A percentile compares a stretch with the other conserved stretches of the same genome.
Conservation (phyloP, 2,329 filamentous ascomycete species). For the Xylaria sp. region DNA sequence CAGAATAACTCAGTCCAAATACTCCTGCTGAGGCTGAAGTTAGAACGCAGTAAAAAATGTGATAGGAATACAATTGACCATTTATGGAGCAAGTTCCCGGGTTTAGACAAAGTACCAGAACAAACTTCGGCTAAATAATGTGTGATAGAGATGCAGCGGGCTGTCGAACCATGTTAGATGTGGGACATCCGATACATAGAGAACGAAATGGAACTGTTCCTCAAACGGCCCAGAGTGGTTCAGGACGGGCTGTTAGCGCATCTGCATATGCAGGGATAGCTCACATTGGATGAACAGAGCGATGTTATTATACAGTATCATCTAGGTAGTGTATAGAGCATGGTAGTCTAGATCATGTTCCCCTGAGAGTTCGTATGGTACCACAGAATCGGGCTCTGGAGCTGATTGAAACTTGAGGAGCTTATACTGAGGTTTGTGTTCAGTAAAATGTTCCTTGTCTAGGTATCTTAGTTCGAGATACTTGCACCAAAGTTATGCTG, state of each 20-base stretch:
- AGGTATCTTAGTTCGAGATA: too few species aligned
- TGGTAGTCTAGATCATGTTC: background rate
- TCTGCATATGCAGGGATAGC: constrained; percentile 16
- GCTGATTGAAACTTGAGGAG: background rate
- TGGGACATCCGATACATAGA: background rate
- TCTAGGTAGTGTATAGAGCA: background rate
- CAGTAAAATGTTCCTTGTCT: too few species aligned
- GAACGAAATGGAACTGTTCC: constrained; percentile 16
- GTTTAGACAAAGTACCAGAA: background rate
- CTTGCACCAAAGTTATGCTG: too few species aligned
- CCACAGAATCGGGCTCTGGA: constrained; percentile 23
- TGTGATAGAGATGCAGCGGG: constrained; percentile 12
- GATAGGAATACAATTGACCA: background rate
- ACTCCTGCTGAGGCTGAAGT: background rate
- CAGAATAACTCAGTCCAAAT: background rate
- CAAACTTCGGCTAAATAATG: constrained; percentile 15
- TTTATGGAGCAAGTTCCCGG: background rate
- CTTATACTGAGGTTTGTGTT: background rate
- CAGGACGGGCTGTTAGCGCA: constrained; percentile 6
- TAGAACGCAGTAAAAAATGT: background rate
- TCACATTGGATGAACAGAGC: constrained; percentile 5
- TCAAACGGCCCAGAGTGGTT: constrained; percentile 7
- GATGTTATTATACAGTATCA: constrained; percentile 1
- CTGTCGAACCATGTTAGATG: background rate
- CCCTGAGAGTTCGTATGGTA: constrained; percentile 7